phyloP scores from a whole-genome alignment of 768 basidiomycete genomes.

The Coprinopsis strossmayeri region DNA sequence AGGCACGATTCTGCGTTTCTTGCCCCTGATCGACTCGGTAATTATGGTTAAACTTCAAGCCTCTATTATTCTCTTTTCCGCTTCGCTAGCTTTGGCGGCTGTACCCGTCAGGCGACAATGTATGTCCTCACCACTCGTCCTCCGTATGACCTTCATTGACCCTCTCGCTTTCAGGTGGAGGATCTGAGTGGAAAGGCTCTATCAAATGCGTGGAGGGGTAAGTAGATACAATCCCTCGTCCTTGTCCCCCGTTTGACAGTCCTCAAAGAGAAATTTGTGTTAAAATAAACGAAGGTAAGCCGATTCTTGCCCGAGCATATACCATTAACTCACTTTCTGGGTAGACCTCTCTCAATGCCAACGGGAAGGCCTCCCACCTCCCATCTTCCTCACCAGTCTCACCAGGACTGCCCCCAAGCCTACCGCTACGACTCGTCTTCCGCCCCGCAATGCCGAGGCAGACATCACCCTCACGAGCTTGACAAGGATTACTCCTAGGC shows the following conservation, averaged over 20 bases:
- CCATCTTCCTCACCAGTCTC: neutral
- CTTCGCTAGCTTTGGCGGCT: neutral
- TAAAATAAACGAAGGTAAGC: neutral
- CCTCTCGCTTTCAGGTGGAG: neutral
- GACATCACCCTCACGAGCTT: neutral
- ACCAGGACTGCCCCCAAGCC: neutral
- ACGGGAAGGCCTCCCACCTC: neutral
- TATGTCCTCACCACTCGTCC: neutral
- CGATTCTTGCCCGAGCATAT: neutral
- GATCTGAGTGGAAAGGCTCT: neutral
- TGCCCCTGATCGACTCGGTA: neutral
- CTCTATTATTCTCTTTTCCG: neutral
- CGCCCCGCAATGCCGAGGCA: neutral
- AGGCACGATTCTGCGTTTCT: neutral
- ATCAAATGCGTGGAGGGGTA: neutral
- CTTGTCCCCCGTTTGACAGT: neutral
- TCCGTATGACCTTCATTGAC: neutral
- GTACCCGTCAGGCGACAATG: slow-evolving; percentile 3
- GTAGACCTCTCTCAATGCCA: neutral
- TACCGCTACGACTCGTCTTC: neutral
- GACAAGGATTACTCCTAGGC: slow-evolving; percentile 1
- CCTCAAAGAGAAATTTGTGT: neutral
- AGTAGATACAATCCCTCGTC: neutral
- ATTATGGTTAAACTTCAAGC: slow-evolving; percentile 2
- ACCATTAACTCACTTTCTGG: neutral